Evolutionary conservation across 257 asterid species (phyloP).

Genomic region (Datura wrightii): DNA sequence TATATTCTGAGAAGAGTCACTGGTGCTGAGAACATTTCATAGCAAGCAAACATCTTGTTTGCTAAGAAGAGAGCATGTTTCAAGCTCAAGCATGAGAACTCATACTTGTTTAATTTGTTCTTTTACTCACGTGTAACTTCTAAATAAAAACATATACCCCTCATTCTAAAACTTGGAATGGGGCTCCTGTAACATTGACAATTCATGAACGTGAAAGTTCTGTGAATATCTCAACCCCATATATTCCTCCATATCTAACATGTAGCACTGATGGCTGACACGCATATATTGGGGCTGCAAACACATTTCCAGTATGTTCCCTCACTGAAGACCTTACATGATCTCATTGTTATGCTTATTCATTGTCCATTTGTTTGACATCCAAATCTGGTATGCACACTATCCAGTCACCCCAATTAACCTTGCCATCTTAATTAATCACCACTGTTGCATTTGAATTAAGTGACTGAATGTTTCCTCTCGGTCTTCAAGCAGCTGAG

Average conservation of each 20-base stretch:
- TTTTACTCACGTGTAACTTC: background rate
- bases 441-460: background rate
- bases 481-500: background rate
- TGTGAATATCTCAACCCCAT: background rate
- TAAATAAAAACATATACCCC: background rate
- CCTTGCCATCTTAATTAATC: background rate
- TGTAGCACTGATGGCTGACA: background rate
- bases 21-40: constrained; percentile 16
- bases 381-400: background rate
- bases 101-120: background rate
- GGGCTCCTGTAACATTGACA: background rate
- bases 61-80: background rate
- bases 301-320: constrained; percentile 10
- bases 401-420: background rate
- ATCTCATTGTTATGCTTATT: background rate
- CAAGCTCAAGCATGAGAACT: constrained; percentile 11
- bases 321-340: background rate
- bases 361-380: background rate
- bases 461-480: background rate
- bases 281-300: background rate
- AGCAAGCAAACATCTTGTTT: background rate
- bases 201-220: constrained; percentile 7
- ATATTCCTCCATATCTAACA: constrained; percentile 3
- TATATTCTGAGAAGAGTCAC: background rate
- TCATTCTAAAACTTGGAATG: background rate